Evolutionary conservation across 208 protist genomes (phyloP).

Genomic region (Blechomonas ayalai): DNA sequence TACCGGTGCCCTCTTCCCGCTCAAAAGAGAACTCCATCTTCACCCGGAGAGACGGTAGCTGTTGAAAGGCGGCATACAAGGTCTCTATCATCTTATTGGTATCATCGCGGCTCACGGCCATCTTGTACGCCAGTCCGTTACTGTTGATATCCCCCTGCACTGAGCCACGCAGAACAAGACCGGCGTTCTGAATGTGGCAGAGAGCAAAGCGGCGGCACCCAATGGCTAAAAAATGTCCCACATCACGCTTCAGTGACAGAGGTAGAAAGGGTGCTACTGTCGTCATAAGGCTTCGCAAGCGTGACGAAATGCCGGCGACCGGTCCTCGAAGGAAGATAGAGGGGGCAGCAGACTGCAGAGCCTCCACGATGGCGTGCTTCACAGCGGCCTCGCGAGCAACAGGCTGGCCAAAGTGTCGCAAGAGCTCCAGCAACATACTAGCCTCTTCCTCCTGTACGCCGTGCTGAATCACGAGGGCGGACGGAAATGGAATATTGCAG

Average conservation of each 20-base stretch:
- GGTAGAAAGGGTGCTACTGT: slow-evolving; percentile 29
- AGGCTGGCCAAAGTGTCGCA: slow-evolving; percentile 10
- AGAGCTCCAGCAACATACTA: slow-evolving; percentile 15
- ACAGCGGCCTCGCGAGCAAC: slow-evolving; percentile 17
- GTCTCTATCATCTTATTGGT: slow-evolving; percentile 14
- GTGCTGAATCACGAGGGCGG: neutral
- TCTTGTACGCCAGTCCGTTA: slow-evolving; percentile 49
- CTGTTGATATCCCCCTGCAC: slow-evolving; percentile 39
- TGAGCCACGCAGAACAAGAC: slow-evolving; percentile 22
- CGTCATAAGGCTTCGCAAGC: slow-evolving; percentile 19
- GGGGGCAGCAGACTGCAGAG: slow-evolving; percentile 21
- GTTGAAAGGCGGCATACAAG: slow-evolving; percentile 37
- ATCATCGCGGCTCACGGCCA: slow-evolving; percentile 33
- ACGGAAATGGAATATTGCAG: slow-evolving; percentile 21
- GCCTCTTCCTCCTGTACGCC: neutral
- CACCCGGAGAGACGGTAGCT: slow-evolving; percentile 33
- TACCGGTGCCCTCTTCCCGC: slow-evolving; percentile 76
- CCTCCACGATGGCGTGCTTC: slow-evolving; percentile 45
- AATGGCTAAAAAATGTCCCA: slow-evolving; percentile 53
- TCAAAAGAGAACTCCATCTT: slow-evolving; percentile 74
- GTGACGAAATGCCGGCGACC: slow-evolving; percentile 28
- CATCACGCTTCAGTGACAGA: slow-evolving; percentile 39
- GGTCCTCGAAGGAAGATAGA: slow-evolving; percentile 55
- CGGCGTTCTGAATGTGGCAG: slow-evolving; percentile 47
- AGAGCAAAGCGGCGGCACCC: slow-evolving; percentile 71